phyloP scores from a whole-genome alignment of 768 basidiomycete species.

The Artomyces pyxidatus region DNA sequence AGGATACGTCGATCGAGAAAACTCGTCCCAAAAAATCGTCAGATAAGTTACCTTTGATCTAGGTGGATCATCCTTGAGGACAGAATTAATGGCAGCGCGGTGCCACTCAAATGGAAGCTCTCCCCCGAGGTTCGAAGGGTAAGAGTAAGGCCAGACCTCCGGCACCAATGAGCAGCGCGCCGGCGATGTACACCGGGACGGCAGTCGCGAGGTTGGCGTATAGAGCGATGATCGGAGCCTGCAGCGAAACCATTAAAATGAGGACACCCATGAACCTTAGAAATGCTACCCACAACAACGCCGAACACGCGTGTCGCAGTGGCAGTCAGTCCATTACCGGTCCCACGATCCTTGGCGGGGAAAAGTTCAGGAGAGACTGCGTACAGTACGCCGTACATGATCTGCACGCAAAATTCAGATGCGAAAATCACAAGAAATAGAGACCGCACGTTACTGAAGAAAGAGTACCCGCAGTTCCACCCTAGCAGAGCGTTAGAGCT shows the following conservation, averaged over 20 bases:
- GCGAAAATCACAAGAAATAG: not conserved
- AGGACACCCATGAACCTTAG: too few species aligned
- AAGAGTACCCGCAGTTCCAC: conserved; percentile 76
- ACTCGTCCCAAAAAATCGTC: too few species aligned
- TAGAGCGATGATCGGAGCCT: conserved; percentile 69
- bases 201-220: conserved; percentile 57
- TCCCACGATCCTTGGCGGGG: conserved; percentile 65
- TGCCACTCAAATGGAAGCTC: conserved; percentile 46
- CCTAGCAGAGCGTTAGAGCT: conserved; percentile 60
- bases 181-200: conserved; percentile 67
- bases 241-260: too few species aligned
- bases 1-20: too few species aligned
- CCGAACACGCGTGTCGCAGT: conserved; percentile 60
- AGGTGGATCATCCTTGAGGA: too few species aligned
- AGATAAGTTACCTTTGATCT: too few species aligned
- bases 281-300: conserved; percentile 43
- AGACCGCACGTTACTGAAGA: conserved; percentile 46
- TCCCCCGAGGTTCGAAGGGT: conserved; percentile 72
- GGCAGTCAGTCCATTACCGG: conserved; percentile 58
- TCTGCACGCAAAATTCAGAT: conserved; percentile 25
- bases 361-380: conserved; percentile 65
- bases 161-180: conserved; percentile 51
- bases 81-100: not conserved
- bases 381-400: conserved; percentile 74
- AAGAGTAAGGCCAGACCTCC: conserved; percentile 53